phyloP scores from a whole-genome alignment of 2,329 filamentous ascomycete species.

The Myriosclerotinia scirpicola region DNA sequence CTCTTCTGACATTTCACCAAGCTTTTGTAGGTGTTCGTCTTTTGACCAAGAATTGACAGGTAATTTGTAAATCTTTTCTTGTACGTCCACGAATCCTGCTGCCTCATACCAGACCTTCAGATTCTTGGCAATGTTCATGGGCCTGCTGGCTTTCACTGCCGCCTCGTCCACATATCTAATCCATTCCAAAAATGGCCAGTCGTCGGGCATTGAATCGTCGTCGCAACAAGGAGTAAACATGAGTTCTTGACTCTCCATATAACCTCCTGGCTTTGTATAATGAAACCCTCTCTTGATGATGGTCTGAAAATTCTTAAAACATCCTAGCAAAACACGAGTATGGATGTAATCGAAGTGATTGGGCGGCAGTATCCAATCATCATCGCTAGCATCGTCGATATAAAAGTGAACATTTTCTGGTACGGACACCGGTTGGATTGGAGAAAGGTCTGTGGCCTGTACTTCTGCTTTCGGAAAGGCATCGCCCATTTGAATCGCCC shows the following conservation, averaged over 20 bases:
- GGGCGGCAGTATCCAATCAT: slow-evolving; percentile 48
- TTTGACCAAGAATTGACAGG: slow-evolving; percentile 57
- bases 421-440: slow-evolving; percentile 64
- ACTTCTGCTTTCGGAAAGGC: slow-evolving; percentile 58
- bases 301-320: slow-evolving; percentile 44
- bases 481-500: slow-evolving; percentile 64
- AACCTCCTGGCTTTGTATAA: slow-evolving; percentile 38
- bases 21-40: slow-evolving; percentile 34
- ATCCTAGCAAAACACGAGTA: slow-evolving; percentile 43
- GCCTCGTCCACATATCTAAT: slow-evolving; percentile 29
- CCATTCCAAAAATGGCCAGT: slow-evolving; percentile 36
- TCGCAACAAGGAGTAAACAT: slow-evolving; percentile 45
- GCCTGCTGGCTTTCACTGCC: slow-evolving; percentile 30
- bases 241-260: slow-evolving; percentile 46
- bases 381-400: slow-evolving; percentile 46
- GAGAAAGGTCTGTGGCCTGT: slow-evolving; percentile 64
- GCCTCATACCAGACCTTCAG: slow-evolving; percentile 40
- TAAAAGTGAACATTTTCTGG: slow-evolving; percentile 74
- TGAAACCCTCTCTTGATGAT: slow-evolving; percentile 54
- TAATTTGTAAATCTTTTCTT: slow-evolving; percentile 53
- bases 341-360: slow-evolving; percentile 60
- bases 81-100: slow-evolving; percentile 56
- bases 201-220: slow-evolving; percentile 43
- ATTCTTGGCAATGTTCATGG: slow-evolving; percentile 33
- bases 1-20: slow-evolving; percentile 35